These are phyloP conservation scores for Lyophyllum atratum DNA, from an alignment of 768 basidiomycete genomes.

Conservation along the genomic window DNA sequence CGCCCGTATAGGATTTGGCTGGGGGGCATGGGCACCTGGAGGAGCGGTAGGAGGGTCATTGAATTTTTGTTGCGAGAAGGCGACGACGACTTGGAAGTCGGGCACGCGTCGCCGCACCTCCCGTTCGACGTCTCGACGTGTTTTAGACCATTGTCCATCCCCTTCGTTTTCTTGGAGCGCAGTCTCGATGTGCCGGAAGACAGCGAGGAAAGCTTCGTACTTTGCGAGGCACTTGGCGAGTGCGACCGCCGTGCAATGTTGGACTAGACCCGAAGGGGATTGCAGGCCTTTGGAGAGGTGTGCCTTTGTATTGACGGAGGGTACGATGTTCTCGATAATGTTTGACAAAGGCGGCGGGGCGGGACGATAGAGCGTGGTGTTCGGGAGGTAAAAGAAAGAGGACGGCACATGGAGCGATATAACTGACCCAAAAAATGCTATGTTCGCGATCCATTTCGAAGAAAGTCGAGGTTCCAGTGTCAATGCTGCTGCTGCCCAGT, in stretches of 20 bases:
- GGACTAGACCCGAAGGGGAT: conserved; percentile 71
- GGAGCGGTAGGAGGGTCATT: background rate
- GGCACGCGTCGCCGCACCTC: conserved; percentile 79
- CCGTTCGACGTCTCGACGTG: conserved; percentile 68
- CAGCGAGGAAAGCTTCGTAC: conserved; percentile 52
- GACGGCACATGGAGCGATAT: conserved; percentile 76
- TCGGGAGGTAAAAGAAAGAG: conserved; percentile 58
- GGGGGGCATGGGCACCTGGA: background rate
- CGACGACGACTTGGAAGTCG: conserved; percentile 84
- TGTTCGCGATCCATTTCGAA: conserved; percentile 89
- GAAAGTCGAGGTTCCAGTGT: conserved; percentile 86
- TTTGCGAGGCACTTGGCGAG: conserved; percentile 79
- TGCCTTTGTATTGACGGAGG: conserved; percentile 64
- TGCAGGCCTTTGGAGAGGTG: conserved; percentile 85
- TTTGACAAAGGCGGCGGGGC: conserved; percentile 71
- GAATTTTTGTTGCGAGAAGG: conserved; percentile 67
- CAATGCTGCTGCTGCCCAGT: conserved; percentile 67
- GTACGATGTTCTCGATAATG: conserved; percentile 80
- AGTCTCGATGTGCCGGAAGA: conserved; percentile 48
- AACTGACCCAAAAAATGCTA: conserved; percentile 78
- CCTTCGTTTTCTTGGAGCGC: conserved; percentile 63
- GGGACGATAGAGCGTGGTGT: conserved; percentile 55
- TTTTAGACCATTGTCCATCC: conserved; percentile 72
- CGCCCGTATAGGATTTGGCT: conserved; percentile 37
- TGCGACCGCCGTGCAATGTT: conserved; percentile 81